Evolutionary conservation across 78 protist genomes (phyloP).

Genomic region (Bodo saltans): DNA sequence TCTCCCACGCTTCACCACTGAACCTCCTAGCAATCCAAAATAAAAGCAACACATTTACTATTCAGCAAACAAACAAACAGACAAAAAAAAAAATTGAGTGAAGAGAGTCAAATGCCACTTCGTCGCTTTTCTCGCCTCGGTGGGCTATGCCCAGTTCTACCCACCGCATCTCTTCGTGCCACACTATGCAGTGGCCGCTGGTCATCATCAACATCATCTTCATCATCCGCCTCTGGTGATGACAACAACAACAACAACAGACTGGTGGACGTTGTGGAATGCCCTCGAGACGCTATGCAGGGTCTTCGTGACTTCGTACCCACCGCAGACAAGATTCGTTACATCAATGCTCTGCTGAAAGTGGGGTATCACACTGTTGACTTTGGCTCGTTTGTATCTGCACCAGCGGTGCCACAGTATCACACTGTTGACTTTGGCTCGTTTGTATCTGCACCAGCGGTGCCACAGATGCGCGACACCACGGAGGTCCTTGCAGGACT

Average conservation of each 20-base stretch:
- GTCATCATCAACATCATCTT: too few relatives aligned
- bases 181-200: too few relatives aligned
- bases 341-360: slow-evolving; percentile 7
- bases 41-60: too few relatives aligned
- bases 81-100: too few relatives aligned
- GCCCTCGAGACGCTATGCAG: slow-evolving; percentile 32
- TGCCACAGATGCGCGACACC: slow-evolving; percentile 35
- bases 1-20: too few relatives aligned
- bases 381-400: neutral
- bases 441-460: slow-evolving; percentile 30
- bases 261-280: slow-evolving; percentile 6
- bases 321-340: slow-evolving; percentile 29
- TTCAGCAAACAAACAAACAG: too few relatives aligned
- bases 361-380: neutral
- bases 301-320: slow-evolving; percentile 5
- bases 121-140: too few relatives aligned
- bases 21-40: too few relatives aligned
- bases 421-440: slow-evolving; percentile 20
- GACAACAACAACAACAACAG: neutral
- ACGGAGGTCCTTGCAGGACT: neutral
- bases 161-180: too few relatives aligned
- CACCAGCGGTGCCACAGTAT: neutral
- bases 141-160: too few relatives aligned
- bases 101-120: too few relatives aligned
- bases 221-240: too few relatives aligned